Evolutionary conservation across 495 filamentous ascomycete species (phyloP).

Genomic region (Neurospora sp.): DNA sequence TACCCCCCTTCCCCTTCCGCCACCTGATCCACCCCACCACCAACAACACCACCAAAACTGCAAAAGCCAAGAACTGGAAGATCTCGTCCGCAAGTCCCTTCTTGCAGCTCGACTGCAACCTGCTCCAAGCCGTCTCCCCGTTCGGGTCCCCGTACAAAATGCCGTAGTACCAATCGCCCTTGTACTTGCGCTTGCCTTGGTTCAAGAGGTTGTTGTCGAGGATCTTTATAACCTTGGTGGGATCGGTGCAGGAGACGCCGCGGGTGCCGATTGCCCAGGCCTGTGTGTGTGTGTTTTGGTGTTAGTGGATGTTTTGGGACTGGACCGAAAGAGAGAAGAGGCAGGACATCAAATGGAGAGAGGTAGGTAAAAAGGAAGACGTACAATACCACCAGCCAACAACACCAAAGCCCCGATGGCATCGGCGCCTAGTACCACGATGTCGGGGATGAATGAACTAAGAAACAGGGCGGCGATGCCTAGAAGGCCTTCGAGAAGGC

Average conservation of each 20-base stretch:
- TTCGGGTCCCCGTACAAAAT: slow-evolving; percentile 1
- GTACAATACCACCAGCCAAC: slow-evolving; percentile 45
- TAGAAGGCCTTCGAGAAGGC: slow-evolving; percentile 30
- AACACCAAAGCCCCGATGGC: slow-evolving; percentile 33
- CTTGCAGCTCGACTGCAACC: slow-evolving; percentile 20
- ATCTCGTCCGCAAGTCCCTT: slow-evolving; percentile 24
- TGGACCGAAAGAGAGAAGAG: neutral
- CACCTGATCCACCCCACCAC: slow-evolving; percentile 9
- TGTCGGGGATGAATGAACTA: slow-evolving; percentile 23
- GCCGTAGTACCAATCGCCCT: slow-evolving; percentile 6
- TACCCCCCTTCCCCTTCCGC: neutral
- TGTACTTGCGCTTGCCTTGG: slow-evolving; percentile 17
- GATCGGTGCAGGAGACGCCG: slow-evolving; percentile 21
- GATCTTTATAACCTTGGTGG: slow-evolving; percentile 4
- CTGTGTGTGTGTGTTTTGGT: slow-evolving; percentile 13
- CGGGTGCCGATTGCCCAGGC: slow-evolving; percentile 36
- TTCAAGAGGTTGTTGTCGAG: slow-evolving; percentile 25
- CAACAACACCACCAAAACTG: slow-evolving; percentile 14
- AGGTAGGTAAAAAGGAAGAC: slow-evolving; percentile 12
- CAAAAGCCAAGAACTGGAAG: slow-evolving; percentile 26
- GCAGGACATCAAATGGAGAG: no score
- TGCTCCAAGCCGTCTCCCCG: neutral
- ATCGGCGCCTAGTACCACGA: slow-evolving; percentile 34
- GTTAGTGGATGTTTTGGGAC: no score
- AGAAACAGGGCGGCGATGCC: slow-evolving; percentile 30